Evolutionary conservation across 495 filamentous ascomycete genomes (phyloP), one percentile per base, ranked within the genome.

Genomic region (Trichoderma reesei): DNA sequence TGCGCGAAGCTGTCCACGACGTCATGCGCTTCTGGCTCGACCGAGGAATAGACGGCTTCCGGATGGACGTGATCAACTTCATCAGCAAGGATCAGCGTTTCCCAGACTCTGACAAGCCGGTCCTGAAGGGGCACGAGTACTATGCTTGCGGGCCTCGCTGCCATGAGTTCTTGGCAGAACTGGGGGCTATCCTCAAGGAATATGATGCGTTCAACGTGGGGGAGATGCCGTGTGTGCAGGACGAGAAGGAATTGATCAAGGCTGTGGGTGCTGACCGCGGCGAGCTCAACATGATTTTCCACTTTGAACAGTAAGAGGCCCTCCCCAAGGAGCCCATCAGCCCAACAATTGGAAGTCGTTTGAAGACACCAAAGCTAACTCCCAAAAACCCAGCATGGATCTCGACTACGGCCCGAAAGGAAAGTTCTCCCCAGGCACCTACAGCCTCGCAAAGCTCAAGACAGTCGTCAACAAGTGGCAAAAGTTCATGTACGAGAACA

Each of bases 261-360:
- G 82, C 82, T 38, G 82, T 91, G 31, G 76, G 80, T 3, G 75
- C 77, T 13, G 79, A 80, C 48, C 82, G 84, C 36, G 75, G 78
- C 56, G 85, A 90, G 69, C 77, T 91, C 54, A 84, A 84, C 74
- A 91, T 91, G 88, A 82, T 90, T 36, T 90, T 91, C 75, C 83
- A 88, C 66, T 90, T 90, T 66, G 87, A 89, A 14, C 61, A 39
- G 59, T 61, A 61, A 61, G 59, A 16, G 1, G 39, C 26, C 26
- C 26, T 26, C 26, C 26, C 26, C 26, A 26, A 26, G 26, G 26
- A 26, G 26, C 26, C 26, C 26, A 26, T 26, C 26, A 26, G 26
- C 26, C 26, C 26, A 26, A 1, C 26, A 26, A 26, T 26, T 26
- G 26, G 2, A 41, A 41, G 13, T 4, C 5, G 5, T 6, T 3